Evolutionary conservation across 352 stramenopile species (phyloP).

Genomic region (Pythium brassicae): DNA sequence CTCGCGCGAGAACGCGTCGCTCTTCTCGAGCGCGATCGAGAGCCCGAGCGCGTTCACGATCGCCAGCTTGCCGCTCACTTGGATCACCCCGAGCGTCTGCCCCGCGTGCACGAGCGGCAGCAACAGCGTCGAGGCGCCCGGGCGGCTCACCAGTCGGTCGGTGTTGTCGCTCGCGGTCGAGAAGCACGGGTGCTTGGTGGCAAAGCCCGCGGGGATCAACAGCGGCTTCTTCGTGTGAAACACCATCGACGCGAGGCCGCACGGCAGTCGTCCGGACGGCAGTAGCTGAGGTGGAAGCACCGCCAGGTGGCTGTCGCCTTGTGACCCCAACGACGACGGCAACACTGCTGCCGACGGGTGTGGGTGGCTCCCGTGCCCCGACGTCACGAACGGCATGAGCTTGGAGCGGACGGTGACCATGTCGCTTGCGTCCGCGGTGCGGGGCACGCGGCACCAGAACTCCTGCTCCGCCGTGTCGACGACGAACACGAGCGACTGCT

Average conservation of each 20-base stretch:
- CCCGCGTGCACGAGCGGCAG: constrained; percentile 42
- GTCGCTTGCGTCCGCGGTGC: constrained; percentile 14
- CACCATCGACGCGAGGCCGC: constrained; percentile 59
- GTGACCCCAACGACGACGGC: too few relatives aligned
- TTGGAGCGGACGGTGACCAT: constrained; percentile 37
- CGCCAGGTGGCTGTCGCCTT: too few relatives aligned
- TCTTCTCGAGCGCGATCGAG: constrained; percentile 54
- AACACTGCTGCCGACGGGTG: neutral
- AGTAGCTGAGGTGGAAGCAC: neutral
- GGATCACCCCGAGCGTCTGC: constrained; percentile 42
- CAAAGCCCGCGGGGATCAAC: constrained; percentile 46
- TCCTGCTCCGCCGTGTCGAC: constrained; percentile 69
- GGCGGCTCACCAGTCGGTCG: constrained; percentile 50
- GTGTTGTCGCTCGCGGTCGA: constrained; percentile 52
- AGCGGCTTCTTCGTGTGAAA: constrained; percentile 64
- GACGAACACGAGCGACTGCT: constrained; percentile 66
- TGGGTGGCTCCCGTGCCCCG: neutral
- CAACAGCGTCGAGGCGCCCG: constrained; percentile 54
- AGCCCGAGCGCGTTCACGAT: constrained; percentile 56
- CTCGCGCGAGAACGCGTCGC: constrained; percentile 51
- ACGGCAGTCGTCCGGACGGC: constrained; percentile 13
- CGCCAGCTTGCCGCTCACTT: constrained; percentile 59
- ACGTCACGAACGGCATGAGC: constrained; percentile 25
- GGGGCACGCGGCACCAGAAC: constrained; percentile 66
- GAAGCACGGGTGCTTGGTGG: constrained; percentile 41